phyloP scores from a whole-genome alignment of 257 asterid species.

The Nicotiana paniculata region DNA sequence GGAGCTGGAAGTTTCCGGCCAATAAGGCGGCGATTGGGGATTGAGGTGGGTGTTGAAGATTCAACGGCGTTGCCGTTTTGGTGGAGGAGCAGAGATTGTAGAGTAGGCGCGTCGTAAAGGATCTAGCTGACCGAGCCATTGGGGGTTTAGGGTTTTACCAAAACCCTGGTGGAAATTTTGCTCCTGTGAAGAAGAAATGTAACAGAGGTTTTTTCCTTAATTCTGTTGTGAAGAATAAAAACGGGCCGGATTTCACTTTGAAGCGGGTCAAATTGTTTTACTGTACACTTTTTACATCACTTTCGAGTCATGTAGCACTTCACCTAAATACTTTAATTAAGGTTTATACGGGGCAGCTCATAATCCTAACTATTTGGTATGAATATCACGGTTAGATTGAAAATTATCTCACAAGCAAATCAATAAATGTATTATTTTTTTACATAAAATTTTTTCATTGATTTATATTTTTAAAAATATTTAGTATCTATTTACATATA shows the following conservation, averaged over 20 bases:
- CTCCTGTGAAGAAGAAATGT: not conserved
- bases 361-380: too few relatives aligned
- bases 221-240: not conserved
- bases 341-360: too few relatives aligned
- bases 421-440: too few relatives aligned
- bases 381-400: not conserved
- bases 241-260: not conserved
- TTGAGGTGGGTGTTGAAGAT: conserved; percentile 16
- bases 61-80: conserved; percentile 9
- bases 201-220: too few relatives aligned
- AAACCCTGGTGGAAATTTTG: conserved; percentile 41
- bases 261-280: not conserved
- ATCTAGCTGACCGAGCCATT: conserved; percentile 68
- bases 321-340: too few relatives aligned
- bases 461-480: too few relatives aligned
- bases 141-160: conserved; percentile 32
- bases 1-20: conserved; percentile 50
- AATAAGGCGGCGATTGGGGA: conserved; percentile 45
- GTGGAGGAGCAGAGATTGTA: conserved; percentile 39
- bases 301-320: too few relatives aligned
- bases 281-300: too few relatives aligned
- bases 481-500: too few relatives aligned
- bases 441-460: too few relatives aligned
- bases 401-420: not conserved
- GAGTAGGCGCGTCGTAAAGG: conserved; percentile 57